phyloP scores from a whole-genome alignment of 225 moss, liverwort and hornwort genomes.

The Ulota crispa region DNA sequence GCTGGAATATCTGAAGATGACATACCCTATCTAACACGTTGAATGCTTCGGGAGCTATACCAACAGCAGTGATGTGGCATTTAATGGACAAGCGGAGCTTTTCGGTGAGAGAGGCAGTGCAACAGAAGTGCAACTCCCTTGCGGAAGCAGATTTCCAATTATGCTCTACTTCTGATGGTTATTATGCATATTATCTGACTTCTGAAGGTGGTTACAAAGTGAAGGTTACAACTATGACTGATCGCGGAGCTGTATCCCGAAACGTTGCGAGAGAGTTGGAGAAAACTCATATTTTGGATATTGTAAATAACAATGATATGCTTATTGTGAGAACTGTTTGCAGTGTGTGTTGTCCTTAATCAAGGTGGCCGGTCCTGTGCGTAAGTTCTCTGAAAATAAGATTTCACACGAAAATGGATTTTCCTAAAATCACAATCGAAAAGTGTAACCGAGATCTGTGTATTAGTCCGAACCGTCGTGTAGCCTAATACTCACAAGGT shows the following conservation, averaged over 20 bases:
- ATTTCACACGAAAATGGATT: no score
- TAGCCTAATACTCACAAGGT: no score
- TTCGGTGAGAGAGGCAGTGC: neutral
- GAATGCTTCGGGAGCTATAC: neutral
- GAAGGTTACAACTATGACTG: neutral
- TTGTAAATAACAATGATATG: no score
- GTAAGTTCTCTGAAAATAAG: no score
- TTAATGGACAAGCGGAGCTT: neutral
- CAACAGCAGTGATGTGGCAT: neutral
- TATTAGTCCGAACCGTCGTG: no score
- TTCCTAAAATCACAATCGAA: no score
- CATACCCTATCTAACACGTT: conserved; percentile 17
- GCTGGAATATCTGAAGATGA: neutral
- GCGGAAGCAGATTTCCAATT: neutral
- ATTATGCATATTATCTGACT: neutral
- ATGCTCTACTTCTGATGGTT: conserved; percentile 19
- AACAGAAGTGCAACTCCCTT: neutral
- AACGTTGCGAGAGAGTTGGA: no score
- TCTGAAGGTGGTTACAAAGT: neutral
- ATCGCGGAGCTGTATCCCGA: neutral
- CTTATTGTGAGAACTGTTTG: no score
- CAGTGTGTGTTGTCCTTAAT: no score
- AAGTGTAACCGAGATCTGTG: no score
- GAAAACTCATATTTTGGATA: no score
- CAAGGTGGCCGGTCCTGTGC: no score